These are phyloP conservation scores for Globisporangium cystogenes DNA, from an alignment of 352 stramenopile species.

Conservation along the genomic window DNA sequence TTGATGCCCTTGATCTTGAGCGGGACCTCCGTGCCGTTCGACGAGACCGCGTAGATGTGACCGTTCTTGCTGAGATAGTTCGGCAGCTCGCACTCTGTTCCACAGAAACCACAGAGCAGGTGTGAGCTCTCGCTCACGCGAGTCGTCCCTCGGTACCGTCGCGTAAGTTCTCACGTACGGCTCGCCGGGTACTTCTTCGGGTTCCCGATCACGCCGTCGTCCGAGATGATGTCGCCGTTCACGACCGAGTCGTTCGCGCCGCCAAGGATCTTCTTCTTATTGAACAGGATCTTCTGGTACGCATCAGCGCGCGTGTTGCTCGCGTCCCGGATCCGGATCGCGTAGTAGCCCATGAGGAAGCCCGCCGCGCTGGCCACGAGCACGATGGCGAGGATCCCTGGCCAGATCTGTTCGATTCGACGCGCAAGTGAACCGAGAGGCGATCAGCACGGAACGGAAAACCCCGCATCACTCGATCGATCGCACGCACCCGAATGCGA, in stretches of 20 bases:
- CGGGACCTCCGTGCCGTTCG: slow-evolving; percentile 46
- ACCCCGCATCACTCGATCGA: no score
- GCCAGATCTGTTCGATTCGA: slow-evolving; percentile 20
- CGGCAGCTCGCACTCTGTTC: slow-evolving; percentile 38
- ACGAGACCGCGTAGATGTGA: slow-evolving; percentile 42
- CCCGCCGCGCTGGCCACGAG: slow-evolving; percentile 8
- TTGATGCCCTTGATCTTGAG: slow-evolving; percentile 75
- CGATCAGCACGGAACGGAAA: no score
- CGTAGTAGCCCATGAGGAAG: slow-evolving; percentile 20
- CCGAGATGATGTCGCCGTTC: slow-evolving; percentile 29
- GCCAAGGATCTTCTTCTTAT: slow-evolving; percentile 15
- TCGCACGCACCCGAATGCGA: slow-evolving; percentile 14
- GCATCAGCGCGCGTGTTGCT: slow-evolving; percentile 8
- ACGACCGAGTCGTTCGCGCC: slow-evolving; percentile 6
- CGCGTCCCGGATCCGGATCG: slow-evolving; percentile 9
- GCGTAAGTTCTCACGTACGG: background rate
- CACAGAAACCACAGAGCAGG: background rate
- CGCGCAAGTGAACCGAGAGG: background rate
- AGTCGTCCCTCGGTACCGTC: no score
- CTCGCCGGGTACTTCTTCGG: slow-evolving; percentile 65
- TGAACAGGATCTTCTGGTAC: slow-evolving; percentile 17
- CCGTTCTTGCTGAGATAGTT: slow-evolving; percentile 73
- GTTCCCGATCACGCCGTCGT: slow-evolving; percentile 66
- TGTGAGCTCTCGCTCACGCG: no score
- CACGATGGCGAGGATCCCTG: slow-evolving; percentile 19